Evolutionary conservation across 2,329 filamentous ascomycete genomes (phyloP).

Genomic region (Knufia fluminis): DNA sequence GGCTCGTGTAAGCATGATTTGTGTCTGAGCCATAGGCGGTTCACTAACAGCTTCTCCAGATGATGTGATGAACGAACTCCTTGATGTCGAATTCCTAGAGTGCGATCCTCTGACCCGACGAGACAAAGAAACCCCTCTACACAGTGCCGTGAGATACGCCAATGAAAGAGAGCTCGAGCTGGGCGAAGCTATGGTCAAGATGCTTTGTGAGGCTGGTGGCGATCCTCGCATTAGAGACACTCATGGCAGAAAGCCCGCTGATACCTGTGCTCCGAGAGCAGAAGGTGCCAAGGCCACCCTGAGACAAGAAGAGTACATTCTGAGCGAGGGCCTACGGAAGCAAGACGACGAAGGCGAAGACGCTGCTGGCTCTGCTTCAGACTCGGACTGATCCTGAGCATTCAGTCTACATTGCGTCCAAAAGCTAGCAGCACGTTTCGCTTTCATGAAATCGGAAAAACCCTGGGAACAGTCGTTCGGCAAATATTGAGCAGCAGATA

Average conservation of each 20-base stretch:
- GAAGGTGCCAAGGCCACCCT: conserved; percentile 33
- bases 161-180: conserved; percentile 38
- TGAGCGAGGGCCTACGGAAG: conserved; percentile 35
- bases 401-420: neutral
- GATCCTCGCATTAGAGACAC: conserved; percentile 41
- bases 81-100: conserved; percentile 41
- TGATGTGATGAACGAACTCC: conserved; percentile 39
- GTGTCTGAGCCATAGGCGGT: too few relatives aligned
- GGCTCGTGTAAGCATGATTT: conserved; percentile 63
- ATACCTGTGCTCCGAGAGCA: conserved; percentile 36
- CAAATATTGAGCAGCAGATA: too few relatives aligned
- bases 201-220: conserved; percentile 42
- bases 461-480: too few relatives aligned
- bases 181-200: conserved; percentile 38
- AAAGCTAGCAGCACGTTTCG: too few relatives aligned
- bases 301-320: conserved; percentile 38
- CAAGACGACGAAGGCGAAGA: conserved; percentile 27
- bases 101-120: conserved; percentile 39
- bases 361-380: conserved; percentile 37
- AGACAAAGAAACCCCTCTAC: conserved; percentile 39
- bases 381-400: conserved; percentile 34
- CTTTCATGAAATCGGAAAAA: too few relatives aligned
- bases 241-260: conserved; percentile 37
- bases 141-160: conserved; percentile 37
- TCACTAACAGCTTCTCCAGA: conserved; percentile 25